Evolutionary conservation across 1,284 basidiomycete species (phyloP).

Genomic region (Heterobasidion occidentale): DNA sequence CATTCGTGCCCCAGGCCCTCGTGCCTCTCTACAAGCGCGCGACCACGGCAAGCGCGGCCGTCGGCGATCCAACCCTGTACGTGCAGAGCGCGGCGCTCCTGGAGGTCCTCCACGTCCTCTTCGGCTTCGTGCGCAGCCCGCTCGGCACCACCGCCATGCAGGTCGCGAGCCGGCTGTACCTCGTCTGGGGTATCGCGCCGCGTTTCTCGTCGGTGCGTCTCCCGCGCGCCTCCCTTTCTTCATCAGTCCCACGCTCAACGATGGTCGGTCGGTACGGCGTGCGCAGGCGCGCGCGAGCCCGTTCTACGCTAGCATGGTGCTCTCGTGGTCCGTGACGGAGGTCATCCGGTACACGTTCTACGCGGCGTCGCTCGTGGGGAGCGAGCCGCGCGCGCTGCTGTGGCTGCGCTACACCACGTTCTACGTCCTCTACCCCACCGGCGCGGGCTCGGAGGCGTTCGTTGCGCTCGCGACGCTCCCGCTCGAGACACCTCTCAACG

Average conservation of each 20-base stretch:
- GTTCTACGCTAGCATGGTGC: constrained; percentile 84
- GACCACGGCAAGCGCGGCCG: constrained; percentile 37
- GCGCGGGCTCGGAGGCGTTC: constrained; percentile 86
- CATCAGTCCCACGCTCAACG: not conserved
- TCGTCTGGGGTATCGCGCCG: constrained; percentile 82
- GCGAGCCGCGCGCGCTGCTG: constrained; percentile 34
- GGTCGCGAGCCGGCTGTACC: constrained; percentile 79
- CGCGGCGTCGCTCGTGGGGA: constrained; percentile 58
- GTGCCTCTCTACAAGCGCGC: constrained; percentile 30
- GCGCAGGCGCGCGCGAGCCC: constrained; percentile 66
- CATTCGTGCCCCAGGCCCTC: constrained; percentile 11
- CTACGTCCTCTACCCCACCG: constrained; percentile 87
- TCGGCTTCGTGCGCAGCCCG: constrained; percentile 82
- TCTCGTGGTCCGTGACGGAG: constrained; percentile 93
- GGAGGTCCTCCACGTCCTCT: constrained; percentile 76
- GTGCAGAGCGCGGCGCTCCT: constrained; percentile 80
- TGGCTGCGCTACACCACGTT: constrained; percentile 88
- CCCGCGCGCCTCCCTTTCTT: not conserved
- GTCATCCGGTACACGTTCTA: constrained; percentile 93
- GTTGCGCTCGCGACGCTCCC: constrained; percentile 76
- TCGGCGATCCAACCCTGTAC: constrained; percentile 59
- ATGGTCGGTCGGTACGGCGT: not conserved
- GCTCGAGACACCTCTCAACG: constrained; percentile 11
- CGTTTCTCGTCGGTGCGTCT: constrained; percentile 45
- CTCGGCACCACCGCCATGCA: constrained; percentile 81